These are phyloP conservation scores for Colletotrichum tropicale DNA, from an alignment of 2,329 filamentous ascomycete genomes.

Conservation along the genomic window DNA sequence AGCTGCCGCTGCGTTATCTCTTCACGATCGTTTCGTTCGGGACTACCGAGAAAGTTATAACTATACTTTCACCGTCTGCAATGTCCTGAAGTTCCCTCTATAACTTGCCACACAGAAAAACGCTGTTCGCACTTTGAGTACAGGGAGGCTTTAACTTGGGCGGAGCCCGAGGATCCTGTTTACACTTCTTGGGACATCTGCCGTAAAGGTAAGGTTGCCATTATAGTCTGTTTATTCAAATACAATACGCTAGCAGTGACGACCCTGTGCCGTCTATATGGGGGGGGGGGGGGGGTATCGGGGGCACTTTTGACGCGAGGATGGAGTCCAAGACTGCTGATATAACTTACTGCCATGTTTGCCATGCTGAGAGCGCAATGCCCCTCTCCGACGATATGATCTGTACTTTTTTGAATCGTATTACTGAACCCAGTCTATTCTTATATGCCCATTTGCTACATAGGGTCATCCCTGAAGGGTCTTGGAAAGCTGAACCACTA, in stretches of 20 bases:
- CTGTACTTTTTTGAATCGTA: not conserved
- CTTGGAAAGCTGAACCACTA: not conserved
- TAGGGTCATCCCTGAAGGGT: not conserved
- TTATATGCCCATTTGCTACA: not conserved
- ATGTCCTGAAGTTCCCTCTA: no score
- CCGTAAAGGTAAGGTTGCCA: fast-evolving
- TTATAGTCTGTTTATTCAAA: not conserved
- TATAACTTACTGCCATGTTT: fast-evolving
- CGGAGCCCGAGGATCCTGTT: not conserved
- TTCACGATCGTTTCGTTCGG: no score
- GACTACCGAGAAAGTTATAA: no score
- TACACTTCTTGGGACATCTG: not conserved
- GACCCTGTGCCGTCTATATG: not conserved
- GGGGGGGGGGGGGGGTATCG: no score
- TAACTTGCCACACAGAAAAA: no score
- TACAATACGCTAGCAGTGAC: not conserved
- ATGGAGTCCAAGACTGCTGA: not conserved
- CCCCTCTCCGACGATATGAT: not conserved
- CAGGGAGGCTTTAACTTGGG: no score
- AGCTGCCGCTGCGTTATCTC: no score
- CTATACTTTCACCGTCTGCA: no score
- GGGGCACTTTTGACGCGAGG: not conserved
- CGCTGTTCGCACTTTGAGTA: no score
- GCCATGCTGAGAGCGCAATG: not conserved
- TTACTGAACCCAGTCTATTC: not conserved